Conservation (phyloP, 225 moss, liverwort and hornwort genomes). For the Lunularia cruciata region DNA sequence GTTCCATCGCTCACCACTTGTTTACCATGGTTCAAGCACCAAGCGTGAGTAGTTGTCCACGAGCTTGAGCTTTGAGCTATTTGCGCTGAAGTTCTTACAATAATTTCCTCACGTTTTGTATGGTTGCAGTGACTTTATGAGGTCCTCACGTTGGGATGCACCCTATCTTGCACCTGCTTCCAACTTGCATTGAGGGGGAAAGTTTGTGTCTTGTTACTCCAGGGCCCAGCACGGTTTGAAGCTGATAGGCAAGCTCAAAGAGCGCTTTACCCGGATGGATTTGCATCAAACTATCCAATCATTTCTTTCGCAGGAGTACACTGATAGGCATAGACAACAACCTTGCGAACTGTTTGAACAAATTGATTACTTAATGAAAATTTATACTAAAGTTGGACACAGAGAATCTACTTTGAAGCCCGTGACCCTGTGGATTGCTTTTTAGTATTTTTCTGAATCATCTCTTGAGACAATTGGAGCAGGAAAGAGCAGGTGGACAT, state of each 20-base stretch:
- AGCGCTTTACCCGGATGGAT: not conserved
- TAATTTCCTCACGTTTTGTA: slow-evolving; percentile 8
- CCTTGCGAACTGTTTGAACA: not conserved
- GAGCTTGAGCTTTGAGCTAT: not conserved
- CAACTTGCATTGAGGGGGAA: slow-evolving; percentile 27
- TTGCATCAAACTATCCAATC: not conserved
- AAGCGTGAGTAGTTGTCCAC: no score
- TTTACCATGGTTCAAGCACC: no score
- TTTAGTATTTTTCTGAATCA: no score
- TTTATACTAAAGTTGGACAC: not conserved
- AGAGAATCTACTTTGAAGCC: not conserved
- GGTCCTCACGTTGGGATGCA: slow-evolving; percentile 21
- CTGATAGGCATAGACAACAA: not conserved
- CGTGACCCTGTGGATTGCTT: no score
- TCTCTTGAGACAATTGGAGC: no score
- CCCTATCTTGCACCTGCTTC: slow-evolving; percentile 8
- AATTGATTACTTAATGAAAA: not conserved
- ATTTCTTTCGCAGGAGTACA: slow-evolving; percentile 3
- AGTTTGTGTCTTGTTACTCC: slow-evolving; percentile 42
- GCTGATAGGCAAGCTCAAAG: slow-evolving; percentile 11
- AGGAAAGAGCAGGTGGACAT: no score
- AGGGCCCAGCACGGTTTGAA: slow-evolving; percentile 42
- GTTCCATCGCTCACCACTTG: no score
- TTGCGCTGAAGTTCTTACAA: not conserved
- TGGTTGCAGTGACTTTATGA: slow-evolving; percentile 49